phyloP scores from a whole-genome alignment of 2,329 filamentous ascomycete genomes.

The Fusarium ambrosium region DNA sequence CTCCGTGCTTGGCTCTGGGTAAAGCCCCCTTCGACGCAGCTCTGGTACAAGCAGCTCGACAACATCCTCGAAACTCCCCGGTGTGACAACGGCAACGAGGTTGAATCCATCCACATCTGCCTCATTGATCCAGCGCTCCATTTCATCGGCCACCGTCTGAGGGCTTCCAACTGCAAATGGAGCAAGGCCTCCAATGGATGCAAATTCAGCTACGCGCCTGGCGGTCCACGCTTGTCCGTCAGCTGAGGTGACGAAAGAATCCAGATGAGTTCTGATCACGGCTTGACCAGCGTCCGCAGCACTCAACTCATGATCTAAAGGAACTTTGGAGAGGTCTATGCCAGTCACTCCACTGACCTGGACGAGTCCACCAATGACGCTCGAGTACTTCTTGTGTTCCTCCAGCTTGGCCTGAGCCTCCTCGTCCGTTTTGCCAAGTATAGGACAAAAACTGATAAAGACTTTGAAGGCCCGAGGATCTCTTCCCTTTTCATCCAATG shows the following conservation, averaged over 20 bases:
- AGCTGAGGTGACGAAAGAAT: not conserved
- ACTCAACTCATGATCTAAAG: not conserved
- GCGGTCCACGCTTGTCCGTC: not conserved
- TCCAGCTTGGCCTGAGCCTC: slow-evolving; percentile 12
- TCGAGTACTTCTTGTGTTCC: not conserved
- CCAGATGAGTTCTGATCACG: not conserved
- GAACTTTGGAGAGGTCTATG: not conserved
- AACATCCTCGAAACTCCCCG: slow-evolving; percentile 15
- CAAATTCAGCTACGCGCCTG: not conserved
- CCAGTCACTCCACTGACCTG: slow-evolving; percentile 2
- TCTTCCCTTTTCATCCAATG: not conserved
- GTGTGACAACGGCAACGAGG: slow-evolving; percentile 53
- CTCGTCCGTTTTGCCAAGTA: slow-evolving; percentile 7
- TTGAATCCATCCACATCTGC: slow-evolving; percentile 27
- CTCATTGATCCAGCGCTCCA: slow-evolving; percentile 15
- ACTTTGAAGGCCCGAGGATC: slow-evolving; percentile 6
- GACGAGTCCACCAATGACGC: not conserved
- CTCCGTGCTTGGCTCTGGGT: not conserved
- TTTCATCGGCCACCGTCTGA: slow-evolving; percentile 8
- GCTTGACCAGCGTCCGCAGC: not conserved
- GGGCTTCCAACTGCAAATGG: slow-evolving; percentile 1
- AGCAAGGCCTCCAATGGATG: not conserved
- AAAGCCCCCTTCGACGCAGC: not conserved
- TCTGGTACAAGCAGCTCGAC: slow-evolving; percentile 24
- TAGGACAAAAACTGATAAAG: not conserved